These are phyloP conservation scores for Corylus heterophylla DNA, from an alignment of 306 rosid species.

Conservation along the genomic window DNA sequence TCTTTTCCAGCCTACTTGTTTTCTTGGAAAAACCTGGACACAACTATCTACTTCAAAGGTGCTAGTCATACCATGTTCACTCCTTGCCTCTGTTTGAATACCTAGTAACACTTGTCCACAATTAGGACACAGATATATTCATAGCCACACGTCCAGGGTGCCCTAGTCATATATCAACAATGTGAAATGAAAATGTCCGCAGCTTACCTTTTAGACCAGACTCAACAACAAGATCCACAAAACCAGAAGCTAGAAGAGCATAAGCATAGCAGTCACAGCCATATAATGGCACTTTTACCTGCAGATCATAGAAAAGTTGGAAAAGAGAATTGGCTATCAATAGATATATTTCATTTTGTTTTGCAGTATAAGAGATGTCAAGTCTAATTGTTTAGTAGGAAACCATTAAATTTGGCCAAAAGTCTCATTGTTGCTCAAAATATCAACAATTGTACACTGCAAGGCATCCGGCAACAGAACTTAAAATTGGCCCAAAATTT, in stretches of 20 bases:
- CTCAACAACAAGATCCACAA: constrained; percentile 92
- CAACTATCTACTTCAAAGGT: not conserved
- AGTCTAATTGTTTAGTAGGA: not conserved
- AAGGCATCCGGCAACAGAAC: not conserved
- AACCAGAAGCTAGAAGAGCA: constrained; percentile 94
- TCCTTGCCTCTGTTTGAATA: not conserved
- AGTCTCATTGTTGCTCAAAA: not conserved
- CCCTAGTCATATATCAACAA: not conserved
- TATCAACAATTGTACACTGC: not conserved
- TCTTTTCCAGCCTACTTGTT: not conserved
- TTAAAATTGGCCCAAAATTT: not conserved
- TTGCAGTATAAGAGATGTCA: not conserved
- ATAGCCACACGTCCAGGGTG: not conserved
- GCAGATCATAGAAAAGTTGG: constrained; percentile 14
- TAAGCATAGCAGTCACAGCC: constrained; percentile 99
- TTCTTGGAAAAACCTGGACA: not conserved
- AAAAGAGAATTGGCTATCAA: constrained; percentile 5
- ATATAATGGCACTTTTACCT: constrained; percentile 91
- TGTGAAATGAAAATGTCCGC: constrained; percentile 5
- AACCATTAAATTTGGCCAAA: constrained; percentile 1
- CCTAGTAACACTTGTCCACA: not conserved
- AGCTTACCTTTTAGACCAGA: constrained; percentile 84
- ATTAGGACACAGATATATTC: not conserved
- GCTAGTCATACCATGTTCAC: not conserved
- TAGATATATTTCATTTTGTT: not conserved